Percentiles rank a stretch among this genome's conserved stretches.
These are phyloP conservation scores for Xerocomellus chrysenteron DNA, from an alignment of 768 basidiomycete species.

Conservation along the genomic window DNA sequence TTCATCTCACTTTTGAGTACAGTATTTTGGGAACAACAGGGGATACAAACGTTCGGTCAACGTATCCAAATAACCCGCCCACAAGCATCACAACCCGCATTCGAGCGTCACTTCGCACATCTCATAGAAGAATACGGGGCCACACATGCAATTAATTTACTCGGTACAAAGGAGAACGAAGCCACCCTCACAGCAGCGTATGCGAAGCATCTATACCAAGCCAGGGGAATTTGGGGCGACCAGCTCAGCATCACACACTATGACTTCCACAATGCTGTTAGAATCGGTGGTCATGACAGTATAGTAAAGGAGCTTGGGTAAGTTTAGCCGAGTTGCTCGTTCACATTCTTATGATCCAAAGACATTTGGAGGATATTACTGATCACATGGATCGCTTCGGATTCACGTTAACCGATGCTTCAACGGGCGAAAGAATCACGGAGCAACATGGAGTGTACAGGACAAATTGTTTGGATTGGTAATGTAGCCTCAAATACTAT, in stretches of 20 bases:
- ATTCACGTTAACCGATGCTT: conserved; percentile 77
- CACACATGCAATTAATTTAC: conserved; percentile 86
- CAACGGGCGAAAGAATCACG: conserved; percentile 70
- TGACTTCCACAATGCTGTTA: conserved; percentile 89
- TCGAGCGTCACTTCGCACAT: conserved; percentile 89
- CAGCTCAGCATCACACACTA: conserved; percentile 82
- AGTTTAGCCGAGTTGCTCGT: conserved; percentile 4
- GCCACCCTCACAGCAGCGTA: conserved; percentile 81
- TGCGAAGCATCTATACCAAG: conserved; percentile 70
- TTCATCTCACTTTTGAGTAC: conserved; percentile 14
- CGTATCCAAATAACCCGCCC: conserved; percentile 94
- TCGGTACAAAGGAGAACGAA: conserved; percentile 93
- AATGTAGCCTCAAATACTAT: neutral
- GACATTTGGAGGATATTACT: conserved; percentile 57
- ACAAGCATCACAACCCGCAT: conserved; percentile 94
- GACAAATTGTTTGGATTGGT: conserved; percentile 97
- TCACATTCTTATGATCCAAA: conserved; percentile 30
- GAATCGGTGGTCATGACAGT: conserved; percentile 82
- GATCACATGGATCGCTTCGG: conserved; percentile 77
- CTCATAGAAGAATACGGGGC: conserved; percentile 83
- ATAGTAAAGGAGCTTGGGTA: conserved; percentile 74
- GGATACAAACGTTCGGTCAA: conserved; percentile 90
- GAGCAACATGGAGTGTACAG: conserved; percentile 90
- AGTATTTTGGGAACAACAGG: conserved; percentile 99
- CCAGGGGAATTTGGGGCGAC: conserved; percentile 60